Evolutionary conservation across 148 eudicot genomes (phyloP).

Genomic region (Rhododendron ovatum): DNA sequence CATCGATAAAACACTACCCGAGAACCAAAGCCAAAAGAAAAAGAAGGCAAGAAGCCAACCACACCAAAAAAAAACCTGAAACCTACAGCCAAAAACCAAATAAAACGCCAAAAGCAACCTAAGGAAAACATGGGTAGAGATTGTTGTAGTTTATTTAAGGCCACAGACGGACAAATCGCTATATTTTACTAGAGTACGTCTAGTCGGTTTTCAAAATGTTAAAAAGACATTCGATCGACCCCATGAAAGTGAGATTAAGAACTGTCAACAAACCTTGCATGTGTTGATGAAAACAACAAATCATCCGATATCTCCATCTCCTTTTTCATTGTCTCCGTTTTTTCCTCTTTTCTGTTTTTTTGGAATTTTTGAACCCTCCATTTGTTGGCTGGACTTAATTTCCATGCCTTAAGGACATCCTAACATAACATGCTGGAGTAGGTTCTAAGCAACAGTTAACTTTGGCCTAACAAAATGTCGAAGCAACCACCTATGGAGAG

Average conservation of each 20-base stretch:
- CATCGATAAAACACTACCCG: too few relatives aligned
- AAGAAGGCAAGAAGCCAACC: too few relatives aligned
- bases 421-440: too few relatives aligned
- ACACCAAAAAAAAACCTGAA: too few relatives aligned
- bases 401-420: background rate
- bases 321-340: background rate
- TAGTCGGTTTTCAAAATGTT: background rate
- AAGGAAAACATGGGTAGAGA: background rate
- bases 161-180: background rate
- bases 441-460: too few relatives aligned
- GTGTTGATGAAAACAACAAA: background rate
- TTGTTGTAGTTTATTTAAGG: background rate
- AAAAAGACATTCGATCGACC: background rate
- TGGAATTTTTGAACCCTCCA: background rate
- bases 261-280: background rate
- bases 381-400: background rate
- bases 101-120: too few relatives aligned
- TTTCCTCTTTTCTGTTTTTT: background rate
- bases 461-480: too few relatives aligned
- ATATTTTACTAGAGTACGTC: background rate
- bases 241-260: conserved; percentile 1
- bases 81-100: too few relatives aligned
- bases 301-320: background rate
- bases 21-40: too few relatives aligned
- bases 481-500: too few relatives aligned